Conservation (phyloP, 805 yeast species). For the Schizosaccharomyces pombe region ASM294v3 CU329670.1:256501-257000, state of each 20-base stretch:
- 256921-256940: background rate
- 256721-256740: slow-evolving; percentile 67
- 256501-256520: no score
- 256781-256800: background rate
- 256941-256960: background rate
- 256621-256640: no score
- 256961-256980: slow-evolving; percentile 8
- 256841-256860: slow-evolving; percentile 60
- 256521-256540: background rate
- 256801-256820: slow-evolving; percentile 18
- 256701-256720: slow-evolving; percentile 90
- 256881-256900: slow-evolving; percentile 74
- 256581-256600: slow-evolving; percentile 52
- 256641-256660: no score
- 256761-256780: background rate
- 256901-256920: slow-evolving; percentile 37
- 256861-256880: slow-evolving; percentile 90
- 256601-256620: slow-evolving; percentile 11
- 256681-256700: slow-evolving; percentile 79
- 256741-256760: slow-evolving; percentile 25
- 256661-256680: no score
- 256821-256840: slow-evolving; percentile 65
- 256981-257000: slow-evolving; percentile 43
- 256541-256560: slow-evolving; percentile 29
- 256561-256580: slow-evolving; percentile 56